These are phyloP conservation scores for Udeniomyces megalosporus DNA, from an alignment of 768 basidiomycete genomes.

Conservation along the genomic window DNA sequence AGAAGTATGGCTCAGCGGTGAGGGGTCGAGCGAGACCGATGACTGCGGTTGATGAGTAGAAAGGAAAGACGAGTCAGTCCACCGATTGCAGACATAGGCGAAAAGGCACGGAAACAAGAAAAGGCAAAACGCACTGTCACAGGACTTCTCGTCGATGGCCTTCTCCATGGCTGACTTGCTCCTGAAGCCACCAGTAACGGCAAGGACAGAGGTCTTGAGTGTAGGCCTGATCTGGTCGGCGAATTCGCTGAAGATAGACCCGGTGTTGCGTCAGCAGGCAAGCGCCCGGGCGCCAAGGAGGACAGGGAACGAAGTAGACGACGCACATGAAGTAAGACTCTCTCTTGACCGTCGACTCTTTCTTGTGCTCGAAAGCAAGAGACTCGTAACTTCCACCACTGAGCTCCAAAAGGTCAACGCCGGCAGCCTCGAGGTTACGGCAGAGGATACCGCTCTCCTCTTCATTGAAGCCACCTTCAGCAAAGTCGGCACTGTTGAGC, in stretches of 20 bases:
- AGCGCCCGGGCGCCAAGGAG: background rate
- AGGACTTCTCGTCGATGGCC: conserved; percentile 17
- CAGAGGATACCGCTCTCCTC: conserved; percentile 2
- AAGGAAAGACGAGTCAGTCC: background rate
- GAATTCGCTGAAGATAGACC: too few relatives aligned
- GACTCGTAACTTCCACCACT: conserved; percentile 18
- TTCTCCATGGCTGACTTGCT: conserved; percentile 22
- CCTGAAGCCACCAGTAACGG: conserved; percentile 29
- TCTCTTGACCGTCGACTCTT: conserved; percentile 24
- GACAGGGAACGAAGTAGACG: background rate
- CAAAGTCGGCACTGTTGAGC: background rate
- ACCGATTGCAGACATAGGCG: background rate
- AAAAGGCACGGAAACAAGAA: background rate
- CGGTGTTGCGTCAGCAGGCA: background rate
- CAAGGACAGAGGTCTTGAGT: conserved; percentile 21
- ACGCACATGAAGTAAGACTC: conserved; percentile 22
- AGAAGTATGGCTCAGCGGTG: conserved; percentile 25
- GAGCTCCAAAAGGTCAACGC: conserved; percentile 12
- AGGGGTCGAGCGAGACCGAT: conserved; percentile 27
- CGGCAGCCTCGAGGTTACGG: background rate
- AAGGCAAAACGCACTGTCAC: background rate
- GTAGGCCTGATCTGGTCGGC: conserved; percentile 21
- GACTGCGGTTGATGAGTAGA: conserved; percentile 10
- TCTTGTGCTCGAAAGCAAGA: conserved; percentile 21
- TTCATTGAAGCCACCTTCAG: conserved; percentile 6